These are phyloP conservation scores for Starmera amethionina DNA, from an alignment of 805 yeast species.

Conservation along the genomic window DNA sequence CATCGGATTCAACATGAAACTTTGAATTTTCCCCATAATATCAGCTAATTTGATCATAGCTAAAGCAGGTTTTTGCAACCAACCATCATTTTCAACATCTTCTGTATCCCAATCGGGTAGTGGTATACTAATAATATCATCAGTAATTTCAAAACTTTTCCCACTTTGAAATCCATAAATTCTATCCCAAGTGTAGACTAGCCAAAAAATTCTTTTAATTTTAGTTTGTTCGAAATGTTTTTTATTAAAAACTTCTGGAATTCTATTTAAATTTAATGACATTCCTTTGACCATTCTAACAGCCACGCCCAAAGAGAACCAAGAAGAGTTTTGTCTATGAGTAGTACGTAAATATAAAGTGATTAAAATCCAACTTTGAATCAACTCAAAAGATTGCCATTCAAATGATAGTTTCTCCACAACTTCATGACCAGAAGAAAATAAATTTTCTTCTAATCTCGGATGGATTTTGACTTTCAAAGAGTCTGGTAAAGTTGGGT, in stretches of 20 bases:
- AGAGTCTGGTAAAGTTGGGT: constrained; percentile 3
- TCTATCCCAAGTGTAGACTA: constrained; percentile 44
- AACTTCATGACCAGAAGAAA: constrained; percentile 29
- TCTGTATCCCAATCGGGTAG: constrained; percentile 18
- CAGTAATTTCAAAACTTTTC: constrained; percentile 27
- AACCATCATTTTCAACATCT: constrained; percentile 30
- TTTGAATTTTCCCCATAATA: constrained; percentile 27
- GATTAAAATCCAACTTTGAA: constrained; percentile 40
- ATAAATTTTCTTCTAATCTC: constrained; percentile 31
- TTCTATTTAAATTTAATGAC: constrained; percentile 27
- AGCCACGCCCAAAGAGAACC: constrained; percentile 32
- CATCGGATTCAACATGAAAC: constrained; percentile 16
- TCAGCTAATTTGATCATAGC: constrained; percentile 35
- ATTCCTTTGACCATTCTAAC: constrained; percentile 33
- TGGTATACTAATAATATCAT: constrained; percentile 25
- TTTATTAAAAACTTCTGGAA: constrained; percentile 15
- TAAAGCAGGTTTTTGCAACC: constrained; percentile 38
- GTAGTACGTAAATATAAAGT: constrained; percentile 33
- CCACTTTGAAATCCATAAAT: constrained; percentile 45
- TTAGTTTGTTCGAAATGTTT: constrained; percentile 30
- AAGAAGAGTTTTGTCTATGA: constrained; percentile 34
- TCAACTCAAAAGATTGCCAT: constrained; percentile 42
- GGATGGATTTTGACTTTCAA: constrained; percentile 12
- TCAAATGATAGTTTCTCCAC: constrained; percentile 33
- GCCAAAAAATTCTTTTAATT: constrained; percentile 44